Percentiles rank a stretch among this genome's conserved stretches.
phyloP scores from a whole-genome alignment of 306 rosid species.

The Ammopiptanthus mongolicus region DNA sequence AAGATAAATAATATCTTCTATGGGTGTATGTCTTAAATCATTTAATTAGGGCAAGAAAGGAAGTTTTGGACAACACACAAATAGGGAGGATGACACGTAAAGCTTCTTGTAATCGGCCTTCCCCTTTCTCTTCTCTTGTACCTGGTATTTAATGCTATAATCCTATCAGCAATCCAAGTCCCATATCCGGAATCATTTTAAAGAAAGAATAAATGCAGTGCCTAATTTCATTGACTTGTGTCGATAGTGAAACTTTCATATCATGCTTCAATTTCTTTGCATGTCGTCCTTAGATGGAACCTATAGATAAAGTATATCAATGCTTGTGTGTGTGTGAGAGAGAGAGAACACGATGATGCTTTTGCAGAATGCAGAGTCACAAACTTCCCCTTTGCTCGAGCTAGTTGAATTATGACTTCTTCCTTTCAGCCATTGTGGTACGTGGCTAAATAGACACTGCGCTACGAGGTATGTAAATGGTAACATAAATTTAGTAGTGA shows the following conservation, averaged over 20 bases:
- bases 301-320: background rate
- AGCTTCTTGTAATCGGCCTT: background rate
- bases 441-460: background rate
- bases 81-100: background rate
- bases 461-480: constrained; percentile 1
- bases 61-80: background rate
- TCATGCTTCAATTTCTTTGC: background rate
- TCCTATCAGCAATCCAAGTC: background rate
- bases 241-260: background rate
- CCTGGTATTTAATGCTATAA: background rate
- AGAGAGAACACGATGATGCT: no score
- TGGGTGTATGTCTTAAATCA: background rate
- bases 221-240: background rate
- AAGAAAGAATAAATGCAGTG: background rate
- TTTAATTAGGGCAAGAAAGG: background rate
- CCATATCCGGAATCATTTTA: background rate
- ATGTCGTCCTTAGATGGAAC: background rate
- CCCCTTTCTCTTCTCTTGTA: background rate
- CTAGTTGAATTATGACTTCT: background rate
- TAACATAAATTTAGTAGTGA: background rate
- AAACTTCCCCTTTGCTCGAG: background rate
- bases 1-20: background rate
- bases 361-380: background rate
- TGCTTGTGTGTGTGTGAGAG: background rate
- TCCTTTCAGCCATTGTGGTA: background rate